Conservation (phyloP, 1,139 yeast genomes). For the Lizanozyma gosingica region DNA sequence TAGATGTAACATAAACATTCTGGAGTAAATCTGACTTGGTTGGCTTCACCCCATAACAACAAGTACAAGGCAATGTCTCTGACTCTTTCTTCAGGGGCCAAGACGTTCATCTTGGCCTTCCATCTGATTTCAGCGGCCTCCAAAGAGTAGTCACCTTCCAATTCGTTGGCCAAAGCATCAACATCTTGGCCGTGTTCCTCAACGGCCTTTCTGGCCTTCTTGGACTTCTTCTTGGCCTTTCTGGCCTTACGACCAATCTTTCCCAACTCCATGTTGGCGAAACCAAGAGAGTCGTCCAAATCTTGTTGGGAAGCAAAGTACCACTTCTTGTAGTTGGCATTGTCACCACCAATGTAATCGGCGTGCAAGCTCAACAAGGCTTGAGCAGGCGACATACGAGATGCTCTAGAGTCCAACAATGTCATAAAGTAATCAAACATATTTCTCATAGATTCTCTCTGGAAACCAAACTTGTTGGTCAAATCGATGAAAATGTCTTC, state of each 20-base stretch:
- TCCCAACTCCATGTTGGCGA: slow-evolving; percentile 73
- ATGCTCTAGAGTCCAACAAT: slow-evolving; percentile 85
- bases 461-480: slow-evolving; percentile 91
- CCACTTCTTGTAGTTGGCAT: slow-evolving; percentile 92
- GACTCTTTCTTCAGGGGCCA: slow-evolving; percentile 62
- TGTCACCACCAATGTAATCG: slow-evolving; percentile 92
- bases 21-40: slow-evolving; percentile 91
- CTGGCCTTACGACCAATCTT: slow-evolving; percentile 49
- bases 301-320: slow-evolving; percentile 90
- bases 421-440: slow-evolving; percentile 96
- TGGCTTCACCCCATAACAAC: slow-evolving; percentile 97
- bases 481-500: slow-evolving; percentile 87
- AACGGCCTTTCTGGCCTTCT: slow-evolving; percentile 54
- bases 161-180: slow-evolving; percentile 55
- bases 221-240: slow-evolving; percentile 49
- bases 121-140: slow-evolving; percentile 81
- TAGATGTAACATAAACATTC: slow-evolving; percentile 88
- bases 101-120: slow-evolving; percentile 49
- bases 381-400: slow-evolving; percentile 95
- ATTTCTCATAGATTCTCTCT: slow-evolving; percentile 94
- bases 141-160: slow-evolving; percentile 77
- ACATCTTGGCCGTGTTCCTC: slow-evolving; percentile 32
- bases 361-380: slow-evolving; percentile 90
- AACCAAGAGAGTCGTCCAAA: slow-evolving; percentile 73
- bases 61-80: slow-evolving; percentile 86